Evolutionary conservation across 495 filamentous ascomycete species (phyloP).

Genomic region (Bacidia gigantensis): DNA sequence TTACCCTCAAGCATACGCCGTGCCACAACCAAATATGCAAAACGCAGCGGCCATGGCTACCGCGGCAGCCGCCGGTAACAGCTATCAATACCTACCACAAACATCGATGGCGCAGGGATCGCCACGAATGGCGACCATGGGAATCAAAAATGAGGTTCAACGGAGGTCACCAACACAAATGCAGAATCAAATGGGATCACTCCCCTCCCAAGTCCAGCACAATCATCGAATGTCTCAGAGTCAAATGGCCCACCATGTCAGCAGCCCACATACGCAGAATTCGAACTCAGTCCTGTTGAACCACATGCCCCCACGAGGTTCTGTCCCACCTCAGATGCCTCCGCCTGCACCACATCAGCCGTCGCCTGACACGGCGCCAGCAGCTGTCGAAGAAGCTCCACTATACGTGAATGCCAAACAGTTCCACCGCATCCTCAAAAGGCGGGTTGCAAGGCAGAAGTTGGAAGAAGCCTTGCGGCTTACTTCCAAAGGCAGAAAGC

Average conservation of each 20-base stretch:
- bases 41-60: slow-evolving; percentile 42
- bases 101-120: slow-evolving; percentile 36
- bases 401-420: slow-evolving; percentile 98
- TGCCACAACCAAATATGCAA: slow-evolving; percentile 31
- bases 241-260: slow-evolving; percentile 36
- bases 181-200: slow-evolving; percentile 35
- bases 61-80: slow-evolving; percentile 36
- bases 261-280: slow-evolving; percentile 33
- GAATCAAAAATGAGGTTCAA: slow-evolving; percentile 37
- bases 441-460: slow-evolving; percentile 82
- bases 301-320: slow-evolving; percentile 33
- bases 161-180: slow-evolving; percentile 39
- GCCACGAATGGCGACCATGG: slow-evolving; percentile 36
- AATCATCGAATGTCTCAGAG: slow-evolving; percentile 33
- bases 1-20: slow-evolving; percentile 39
- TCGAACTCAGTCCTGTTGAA: slow-evolving; percentile 37
- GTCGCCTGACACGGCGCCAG: slow-evolving; percentile 69
- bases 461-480: slow-evolving; percentile 81
- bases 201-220: slow-evolving; percentile 35
- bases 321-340: slow-evolving; percentile 34
- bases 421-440: slow-evolving; percentile 92
- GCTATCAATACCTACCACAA: slow-evolving; percentile 33
- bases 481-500: slow-evolving; percentile 90
- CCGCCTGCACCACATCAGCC: slow-evolving; percentile 49
- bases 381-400: slow-evolving; percentile 76